Conservation (phyloP, 1,284 basidiomycete genomes). For the Volvariella volvacea region DNA sequence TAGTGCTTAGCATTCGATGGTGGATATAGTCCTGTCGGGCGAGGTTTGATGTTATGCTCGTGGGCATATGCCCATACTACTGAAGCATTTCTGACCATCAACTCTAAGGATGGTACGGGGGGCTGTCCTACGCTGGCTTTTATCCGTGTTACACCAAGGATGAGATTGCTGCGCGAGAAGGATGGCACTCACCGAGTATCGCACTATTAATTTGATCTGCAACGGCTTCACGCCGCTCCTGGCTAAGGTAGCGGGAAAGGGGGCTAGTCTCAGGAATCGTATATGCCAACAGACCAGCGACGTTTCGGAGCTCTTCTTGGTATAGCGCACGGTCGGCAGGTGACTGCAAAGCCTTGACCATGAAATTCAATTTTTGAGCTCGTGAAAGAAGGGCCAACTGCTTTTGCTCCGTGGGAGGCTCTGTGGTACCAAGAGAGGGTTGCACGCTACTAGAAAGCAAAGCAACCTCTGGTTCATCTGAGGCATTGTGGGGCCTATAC, state of each 20-base stretch:
- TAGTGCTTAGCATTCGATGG: conserved; percentile 18
- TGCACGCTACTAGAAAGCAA: not conserved
- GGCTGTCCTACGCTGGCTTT: conserved; percentile 46
- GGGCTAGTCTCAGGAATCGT: conserved; percentile 63
- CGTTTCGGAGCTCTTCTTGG: conserved; percentile 61
- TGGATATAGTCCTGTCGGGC: conserved; percentile 36
- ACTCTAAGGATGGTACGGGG: conserved; percentile 54
- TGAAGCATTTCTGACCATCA: conserved; percentile 53
- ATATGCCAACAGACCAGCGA: conserved; percentile 75
- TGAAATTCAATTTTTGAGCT: conserved; percentile 55
- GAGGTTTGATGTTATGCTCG: conserved; percentile 38
- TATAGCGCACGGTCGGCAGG: conserved; percentile 52
- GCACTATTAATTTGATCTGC: conserved; percentile 85
- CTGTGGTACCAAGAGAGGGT: not conserved
- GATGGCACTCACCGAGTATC: conserved; percentile 58
- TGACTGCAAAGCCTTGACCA: conserved; percentile 45
- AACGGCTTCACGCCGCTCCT: conserved; percentile 67
- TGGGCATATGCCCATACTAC: conserved; percentile 50
- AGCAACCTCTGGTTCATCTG: not conserved
- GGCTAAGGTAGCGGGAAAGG: conserved; percentile 63
- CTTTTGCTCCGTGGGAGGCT: conserved; percentile 16
- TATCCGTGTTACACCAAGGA: conserved; percentile 7
- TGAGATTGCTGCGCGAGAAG: conserved; percentile 3
- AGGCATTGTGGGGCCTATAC: conserved; percentile 19
- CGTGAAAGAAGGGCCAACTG: conserved; percentile 43